These are phyloP conservation scores for Maudiozyma barnettii DNA, from an alignment of 805 yeast genomes.

Conservation along the genomic window DNA sequence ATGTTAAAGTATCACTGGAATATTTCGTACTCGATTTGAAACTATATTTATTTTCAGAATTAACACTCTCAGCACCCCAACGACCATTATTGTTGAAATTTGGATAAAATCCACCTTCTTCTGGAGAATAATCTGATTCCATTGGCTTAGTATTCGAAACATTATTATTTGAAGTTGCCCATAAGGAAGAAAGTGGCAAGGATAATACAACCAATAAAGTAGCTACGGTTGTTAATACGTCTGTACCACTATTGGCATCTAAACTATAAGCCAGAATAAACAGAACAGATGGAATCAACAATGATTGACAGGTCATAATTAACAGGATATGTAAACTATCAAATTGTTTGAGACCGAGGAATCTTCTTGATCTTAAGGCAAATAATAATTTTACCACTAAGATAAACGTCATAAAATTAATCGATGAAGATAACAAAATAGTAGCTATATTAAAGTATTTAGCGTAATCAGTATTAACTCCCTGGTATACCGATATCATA, in stretches of 20 bases:
- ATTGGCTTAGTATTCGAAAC: constrained; percentile 34
- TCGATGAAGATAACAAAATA: constrained; percentile 59
- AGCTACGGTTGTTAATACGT: constrained; percentile 43
- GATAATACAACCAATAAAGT: constrained; percentile 58
- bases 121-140: constrained; percentile 14
- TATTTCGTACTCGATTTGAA: constrained; percentile 7
- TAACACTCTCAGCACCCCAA: constrained; percentile 10
- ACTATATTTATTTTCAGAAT: constrained; percentile 6
- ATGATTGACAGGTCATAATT: constrained; percentile 74
- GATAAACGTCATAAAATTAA: constrained; percentile 51
- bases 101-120: constrained; percentile 14
- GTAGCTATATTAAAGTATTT: constrained; percentile 46
- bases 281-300: constrained; percentile 67
- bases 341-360: constrained; percentile 72
- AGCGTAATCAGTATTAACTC: constrained; percentile 15
- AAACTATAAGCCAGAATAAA: constrained; percentile 46
- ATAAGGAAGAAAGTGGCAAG: constrained; percentile 74
- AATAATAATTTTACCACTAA: constrained; percentile 53
- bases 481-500: constrained; percentile 29
- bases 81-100: constrained; percentile 6
- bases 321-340: constrained; percentile 71
- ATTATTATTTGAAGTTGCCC: constrained; percentile 70
- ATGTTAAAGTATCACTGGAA: constrained; percentile 2
- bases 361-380: constrained; percentile 66
- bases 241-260: constrained; percentile 24